Percentiles rank a stretch among this genome's conserved stretches.
These are phyloP conservation scores for Aurifilum marmelostoma DNA, from an alignment of 2,329 filamentous ascomycete species.

Conservation along the genomic window DNA sequence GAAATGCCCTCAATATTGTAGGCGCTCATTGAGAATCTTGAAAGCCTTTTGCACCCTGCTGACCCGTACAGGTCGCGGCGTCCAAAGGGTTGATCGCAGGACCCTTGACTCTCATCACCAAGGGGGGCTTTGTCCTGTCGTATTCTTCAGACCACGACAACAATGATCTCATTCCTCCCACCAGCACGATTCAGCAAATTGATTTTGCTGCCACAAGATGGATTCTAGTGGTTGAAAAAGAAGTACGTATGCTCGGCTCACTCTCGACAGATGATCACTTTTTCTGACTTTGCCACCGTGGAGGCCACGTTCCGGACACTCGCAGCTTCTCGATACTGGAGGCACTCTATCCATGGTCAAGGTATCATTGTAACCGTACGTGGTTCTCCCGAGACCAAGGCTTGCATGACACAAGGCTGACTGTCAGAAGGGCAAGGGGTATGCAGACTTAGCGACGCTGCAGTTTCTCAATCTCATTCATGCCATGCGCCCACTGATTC, in stretches of 20 bases:
- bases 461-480: constrained; percentile 63
- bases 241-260: constrained; percentile 51
- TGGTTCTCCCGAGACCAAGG: not conserved
- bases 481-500: constrained; percentile 49
- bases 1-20: constrained; percentile 73
- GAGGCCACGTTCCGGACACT: constrained; percentile 78
- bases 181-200: constrained; percentile 52
- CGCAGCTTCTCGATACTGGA: constrained; percentile 59
- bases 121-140: constrained; percentile 35
- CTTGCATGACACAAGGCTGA: not conserved
- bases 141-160: constrained; percentile 36
- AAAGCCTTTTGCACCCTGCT: constrained; percentile 16
- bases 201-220: constrained; percentile 57
- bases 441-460: constrained; percentile 74
- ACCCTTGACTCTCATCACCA: constrained; percentile 47
- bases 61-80: constrained; percentile 63
- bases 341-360: constrained; percentile 49
- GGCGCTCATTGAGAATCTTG: constrained; percentile 32
- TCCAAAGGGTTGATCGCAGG: constrained; percentile 74
- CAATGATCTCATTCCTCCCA: constrained; percentile 59
- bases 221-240: constrained; percentile 80
- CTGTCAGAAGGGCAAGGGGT: constrained; percentile 71
- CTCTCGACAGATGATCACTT: too few relatives aligned
- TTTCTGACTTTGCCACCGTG: constrained; percentile 27
- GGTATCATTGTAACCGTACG: constrained; percentile 71